Conservation (phyloP, 2,329 filamentous ascomycete species). For the Fusarium austroafricanum region DNA sequence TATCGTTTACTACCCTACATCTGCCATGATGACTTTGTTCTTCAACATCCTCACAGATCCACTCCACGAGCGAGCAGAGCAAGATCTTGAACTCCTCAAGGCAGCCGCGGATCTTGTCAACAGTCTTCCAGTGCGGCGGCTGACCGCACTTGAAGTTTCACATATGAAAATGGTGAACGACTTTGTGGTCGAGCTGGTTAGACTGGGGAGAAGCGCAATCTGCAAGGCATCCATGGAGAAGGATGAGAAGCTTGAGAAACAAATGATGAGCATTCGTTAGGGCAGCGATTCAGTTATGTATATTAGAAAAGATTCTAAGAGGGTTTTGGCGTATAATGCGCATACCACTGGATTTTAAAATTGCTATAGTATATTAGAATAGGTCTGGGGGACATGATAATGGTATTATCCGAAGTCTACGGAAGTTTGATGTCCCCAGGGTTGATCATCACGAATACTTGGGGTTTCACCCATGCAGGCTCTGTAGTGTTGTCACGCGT, state of each 20-base stretch:
- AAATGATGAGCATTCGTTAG: background rate
- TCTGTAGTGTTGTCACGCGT: no score
- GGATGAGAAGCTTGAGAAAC: background rate
- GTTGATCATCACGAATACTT: no score
- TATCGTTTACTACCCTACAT: conserved; percentile 67
- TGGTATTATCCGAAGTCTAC: no score
- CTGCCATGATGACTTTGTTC: conserved; percentile 65
- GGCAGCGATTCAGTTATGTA: no score
- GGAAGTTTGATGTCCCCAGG: no score
- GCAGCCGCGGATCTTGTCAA: conserved; percentile 58
- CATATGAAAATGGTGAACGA: conserved; percentile 56
- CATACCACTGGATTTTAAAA: no score
- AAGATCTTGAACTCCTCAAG: conserved; percentile 60
- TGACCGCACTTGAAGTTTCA: conserved; percentile 52
- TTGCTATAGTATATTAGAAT: no score
- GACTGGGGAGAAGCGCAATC: conserved; percentile 58
- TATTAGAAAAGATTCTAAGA: no score
- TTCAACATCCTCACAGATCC: conserved; percentile 65
- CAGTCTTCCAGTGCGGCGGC: conserved; percentile 48
- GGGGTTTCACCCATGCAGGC: no score
- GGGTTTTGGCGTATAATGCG: no score
- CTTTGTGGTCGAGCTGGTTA: conserved; percentile 58
- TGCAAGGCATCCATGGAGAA: conserved; percentile 23
- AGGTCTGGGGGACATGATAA: no score
- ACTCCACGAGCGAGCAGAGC: conserved; percentile 53